Evolutionary conservation across 2,329 filamentous ascomycete genomes (phyloP).

Genomic region (Microsporum canis): DNA sequence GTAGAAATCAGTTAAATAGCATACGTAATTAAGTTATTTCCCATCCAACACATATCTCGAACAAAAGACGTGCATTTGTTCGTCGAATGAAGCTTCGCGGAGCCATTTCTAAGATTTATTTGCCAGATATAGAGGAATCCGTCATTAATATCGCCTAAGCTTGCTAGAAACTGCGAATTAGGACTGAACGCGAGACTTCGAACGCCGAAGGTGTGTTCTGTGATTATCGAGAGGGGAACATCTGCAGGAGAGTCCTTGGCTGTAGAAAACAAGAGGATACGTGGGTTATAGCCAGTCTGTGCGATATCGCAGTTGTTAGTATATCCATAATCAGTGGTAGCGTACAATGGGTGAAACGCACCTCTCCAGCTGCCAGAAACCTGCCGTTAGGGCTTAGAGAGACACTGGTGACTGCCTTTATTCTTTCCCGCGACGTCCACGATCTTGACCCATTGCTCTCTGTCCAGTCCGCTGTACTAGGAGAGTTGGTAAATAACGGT

Average conservation of each 20-base stretch:
- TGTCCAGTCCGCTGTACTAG: constrained; percentile 35
- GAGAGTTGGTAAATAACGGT: constrained; percentile 20
- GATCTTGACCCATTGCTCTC: constrained; percentile 57
- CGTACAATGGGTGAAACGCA: constrained; percentile 24
- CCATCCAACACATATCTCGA: constrained; percentile 83
- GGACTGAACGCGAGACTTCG: constrained; percentile 79
- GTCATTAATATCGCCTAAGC: constrained; percentile 78
- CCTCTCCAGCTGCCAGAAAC: constrained; percentile 82
- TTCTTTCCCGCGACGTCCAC: constrained; percentile 80
- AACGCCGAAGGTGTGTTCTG: constrained; percentile 83
- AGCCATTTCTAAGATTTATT: constrained; percentile 69
- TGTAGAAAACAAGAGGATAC: constrained; percentile 81
- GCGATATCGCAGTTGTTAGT: constrained; percentile 17
- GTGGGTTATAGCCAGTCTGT: constrained; percentile 77
- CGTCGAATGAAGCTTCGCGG: constrained; percentile 66
- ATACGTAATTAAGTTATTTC: constrained; percentile 64
- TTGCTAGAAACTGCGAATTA: constrained; percentile 76
- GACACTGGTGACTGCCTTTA: constrained; percentile 88
- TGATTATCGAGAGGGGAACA: constrained; percentile 69
- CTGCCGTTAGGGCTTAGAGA: constrained; percentile 77
- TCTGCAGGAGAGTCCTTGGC: constrained; percentile 66
- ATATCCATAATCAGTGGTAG: constrained; percentile 4
- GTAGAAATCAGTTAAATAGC: constrained; percentile 18
- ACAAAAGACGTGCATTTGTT: constrained; percentile 89
- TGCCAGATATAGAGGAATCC: constrained; percentile 89